A percentile compares a stretch with the other conserved stretches of the same genome.
These are phyloP conservation scores for Pyrus pyrifolia DNA, from an alignment of 306 rosid genomes.

Conservation along the genomic window DNA sequence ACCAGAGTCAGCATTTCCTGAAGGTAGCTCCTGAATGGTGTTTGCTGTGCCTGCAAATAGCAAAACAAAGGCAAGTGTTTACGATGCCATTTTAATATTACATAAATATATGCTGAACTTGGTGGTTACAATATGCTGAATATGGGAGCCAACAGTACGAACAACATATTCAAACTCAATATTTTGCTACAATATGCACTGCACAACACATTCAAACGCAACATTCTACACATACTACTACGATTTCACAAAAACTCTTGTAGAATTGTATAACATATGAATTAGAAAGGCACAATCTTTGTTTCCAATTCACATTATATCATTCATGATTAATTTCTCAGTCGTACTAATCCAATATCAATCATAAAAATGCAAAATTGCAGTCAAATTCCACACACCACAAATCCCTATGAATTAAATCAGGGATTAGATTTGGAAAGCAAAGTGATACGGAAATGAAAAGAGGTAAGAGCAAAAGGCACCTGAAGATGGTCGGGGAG, in stretches of 20 bases:
- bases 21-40: constrained; percentile 92
- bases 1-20: constrained; percentile 80
- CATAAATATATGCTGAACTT: neutral
- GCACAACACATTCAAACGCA: neutral
- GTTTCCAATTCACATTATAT: neutral
- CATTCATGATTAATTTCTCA: neutral
- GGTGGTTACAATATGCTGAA: neutral
- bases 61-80: neutral
- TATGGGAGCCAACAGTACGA: no score
- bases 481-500: constrained; percentile 88
- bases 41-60: constrained; percentile 73
- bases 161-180: neutral
- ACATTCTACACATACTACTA: no score
- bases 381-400: neutral
- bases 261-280: neutral
- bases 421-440: neutral
- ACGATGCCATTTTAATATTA: neutral
- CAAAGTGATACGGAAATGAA: neutral
- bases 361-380: neutral
- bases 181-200: neutral
- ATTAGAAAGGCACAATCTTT: neutral
- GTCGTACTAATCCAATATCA: neutral
- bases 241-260: no score
- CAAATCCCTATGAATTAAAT: neutral
- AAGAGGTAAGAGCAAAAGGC: neutral